These are phyloP conservation scores for Monosporozyma aerobia DNA, from an alignment of 805 yeast species.

Conservation along the genomic window DNA sequence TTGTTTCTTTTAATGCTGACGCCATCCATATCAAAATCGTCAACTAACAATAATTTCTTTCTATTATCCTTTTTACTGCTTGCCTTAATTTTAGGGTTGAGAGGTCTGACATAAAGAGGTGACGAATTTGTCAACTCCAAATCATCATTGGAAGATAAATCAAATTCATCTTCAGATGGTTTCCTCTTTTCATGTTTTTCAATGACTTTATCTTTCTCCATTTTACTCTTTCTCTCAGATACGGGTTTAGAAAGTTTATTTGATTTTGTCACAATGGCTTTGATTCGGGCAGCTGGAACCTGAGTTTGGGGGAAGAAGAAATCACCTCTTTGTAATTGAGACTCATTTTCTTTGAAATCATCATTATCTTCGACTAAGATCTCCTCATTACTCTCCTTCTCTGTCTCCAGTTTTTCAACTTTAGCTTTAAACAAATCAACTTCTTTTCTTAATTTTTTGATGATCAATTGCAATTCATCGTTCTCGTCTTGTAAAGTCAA, in stretches of 20 bases:
- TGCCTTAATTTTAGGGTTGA: constrained; percentile 7
- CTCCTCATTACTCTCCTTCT: neutral
- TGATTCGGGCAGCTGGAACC: neutral
- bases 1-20: constrained; percentile 9
- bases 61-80: constrained; percentile 10
- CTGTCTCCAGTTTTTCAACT: neutral
- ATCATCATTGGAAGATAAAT: constrained; percentile 25
- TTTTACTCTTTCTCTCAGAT: neutral
- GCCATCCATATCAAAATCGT: constrained; percentile 21
- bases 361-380: neutral
- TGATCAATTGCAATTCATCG: constrained; percentile 4
- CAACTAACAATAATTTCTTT: constrained; percentile 25
- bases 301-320: neutral
- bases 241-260: neutral
- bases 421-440: neutral
- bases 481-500: constrained; percentile 20
- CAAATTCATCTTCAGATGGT: constrained; percentile 21
- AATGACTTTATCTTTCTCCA: neutral
- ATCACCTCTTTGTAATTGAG: neutral
- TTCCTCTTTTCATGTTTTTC: neutral
- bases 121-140: constrained; percentile 27
- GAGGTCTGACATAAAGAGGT: constrained; percentile 17
- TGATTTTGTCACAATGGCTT: neutral
- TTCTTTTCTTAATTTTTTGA: constrained; percentile 1
- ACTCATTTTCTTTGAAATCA: neutral